Evolutionary conservation across 805 yeast species (phyloP), one percentile per base, ranked within the genome.

Genomic region (Kodamaea restingae): DNA sequence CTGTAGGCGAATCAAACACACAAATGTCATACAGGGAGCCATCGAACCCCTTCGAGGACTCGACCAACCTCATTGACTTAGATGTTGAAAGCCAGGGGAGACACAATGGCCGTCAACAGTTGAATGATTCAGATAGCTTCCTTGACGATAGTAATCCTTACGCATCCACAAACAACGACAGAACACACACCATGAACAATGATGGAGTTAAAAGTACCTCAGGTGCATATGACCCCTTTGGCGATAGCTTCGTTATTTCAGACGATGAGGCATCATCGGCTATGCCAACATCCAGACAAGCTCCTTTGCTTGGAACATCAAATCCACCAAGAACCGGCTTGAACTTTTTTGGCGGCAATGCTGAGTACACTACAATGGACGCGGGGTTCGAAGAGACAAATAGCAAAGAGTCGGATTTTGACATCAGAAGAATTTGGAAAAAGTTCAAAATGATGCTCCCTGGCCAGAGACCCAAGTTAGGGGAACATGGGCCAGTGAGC

Each of bases 231-330:
- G 47, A 61, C 39, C 66, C 66, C 4, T 66, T 66, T 43, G 65
- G 55, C 12, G 72, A 66, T 42, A 50, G 54, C 34, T 54, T 63
- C 21, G 51, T 57, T n/a, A 42, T 65, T 12, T 56, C 66, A 4
- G 71, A 65, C 40, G 66, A 63, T 22, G 68, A 63, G 18, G 33
- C 28, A 11, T 56, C 52, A 48, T 22, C 47, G 46, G 22, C 40
- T 25, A 30, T 41, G 15, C 40, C 22, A 25, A 15, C 38, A 4
- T 28, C 41, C 17, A 50, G 60, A 12, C 60, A 52, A 36, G 57
- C 48, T 4, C 63, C 66, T 3, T 45, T 61, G 34, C 54, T 63
- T 20, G 50, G 47, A 38, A 49, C 61, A 8, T 43, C 54, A 15
- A 58, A 58, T 38, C 43, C 44, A 3, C 44, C 49, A 4, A 42